Evolutionary conservation across 306 rosid genomes (phyloP), one percentile per base, ranked within the genome.

Genomic region (Hippophae rhamnoides): DNA sequence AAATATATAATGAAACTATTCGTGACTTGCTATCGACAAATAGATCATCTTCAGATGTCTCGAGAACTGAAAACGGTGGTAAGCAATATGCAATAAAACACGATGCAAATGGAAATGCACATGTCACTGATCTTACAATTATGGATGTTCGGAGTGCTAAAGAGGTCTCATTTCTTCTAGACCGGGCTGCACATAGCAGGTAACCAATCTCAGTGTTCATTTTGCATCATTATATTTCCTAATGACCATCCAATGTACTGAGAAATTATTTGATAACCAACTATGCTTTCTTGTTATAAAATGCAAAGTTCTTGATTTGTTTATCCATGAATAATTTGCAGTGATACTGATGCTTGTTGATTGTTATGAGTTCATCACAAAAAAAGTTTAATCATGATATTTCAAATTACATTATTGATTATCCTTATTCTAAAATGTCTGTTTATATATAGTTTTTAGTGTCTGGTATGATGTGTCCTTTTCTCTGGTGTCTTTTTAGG

Each of bases 111-210:
- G 95, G 95, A 48, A 92, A 88, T 56, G 75, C 96, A 18, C 83
- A 67, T 27, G 99, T 92, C 56, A 67, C 95, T 58, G 99, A 92
- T 80, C 99, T 92, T 52, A 88, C 95, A 23, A 70, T 92, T 26
- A 83, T 92, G 65, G 96, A 92, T 78, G 99, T 88, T 74, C 77
- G 80, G 18, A 88, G 96, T 53, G 86, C 87, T 25, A 83, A 76
- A 75, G 99, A 92, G 74, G 96, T 92, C 9, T 81, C 96, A 0
- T 92, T 69, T 77, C 95, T 92, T 66, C 74, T 92, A 63, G 86
- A 86, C 68, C 86, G 71, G 66, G 99, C 96, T 56, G 85, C 93
- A 52, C 84, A 83, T 27, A 83, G 96, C 96, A 88, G 99, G 99
- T 92, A 69, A 47, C 54, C 5, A 4, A 31, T 31, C 38, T 31